Evolutionary conservation across 257 asterid species (phyloP).

Genomic region (Scutellaria baicalensis): DNA sequence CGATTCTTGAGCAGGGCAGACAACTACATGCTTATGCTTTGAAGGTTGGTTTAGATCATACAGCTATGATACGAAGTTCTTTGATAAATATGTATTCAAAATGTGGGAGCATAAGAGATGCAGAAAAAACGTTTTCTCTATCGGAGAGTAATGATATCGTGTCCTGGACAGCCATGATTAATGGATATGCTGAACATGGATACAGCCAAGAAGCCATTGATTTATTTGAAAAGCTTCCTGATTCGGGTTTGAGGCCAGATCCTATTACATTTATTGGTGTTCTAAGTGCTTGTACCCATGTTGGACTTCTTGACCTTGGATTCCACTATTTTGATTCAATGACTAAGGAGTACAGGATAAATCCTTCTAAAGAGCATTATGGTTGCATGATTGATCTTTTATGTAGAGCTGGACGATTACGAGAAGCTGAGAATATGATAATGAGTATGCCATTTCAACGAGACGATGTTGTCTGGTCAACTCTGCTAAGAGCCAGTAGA

Average conservation of each 20-base stretch:
- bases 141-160: conserved; percentile 52
- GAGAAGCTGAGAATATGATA: conserved; percentile 74
- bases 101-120: conserved; percentile 74
- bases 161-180: conserved; percentile 93
- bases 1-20: conserved; percentile 76
- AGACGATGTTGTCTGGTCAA: conserved; percentile 89
- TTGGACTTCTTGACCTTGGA: conserved; percentile 67
- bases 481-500: conserved; percentile 68
- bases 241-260: conserved; percentile 63
- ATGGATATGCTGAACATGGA: conserved; percentile 92
- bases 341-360: conserved; percentile 45
- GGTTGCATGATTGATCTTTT: conserved; percentile 96
- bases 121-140: conserved; percentile 31
- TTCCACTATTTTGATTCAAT: conserved; percentile 57
- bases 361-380: conserved; percentile 69
- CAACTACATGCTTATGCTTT: conserved; percentile 75
- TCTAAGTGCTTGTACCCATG: conserved; percentile 85
- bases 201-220: conserved; percentile 65
- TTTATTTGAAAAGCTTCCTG: conserved; percentile 49
- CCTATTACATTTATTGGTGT: conserved; percentile 73
- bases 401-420: conserved; percentile 73
- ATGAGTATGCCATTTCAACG: conserved; percentile 60
- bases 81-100: conserved; percentile 77
- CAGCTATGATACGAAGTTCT: conserved; percentile 46
- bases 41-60: conserved; percentile 55